These are phyloP conservation scores for Penicillium nucicola DNA, from an alignment of 495 filamentous ascomycete genomes.

Conservation along the genomic window DNA sequence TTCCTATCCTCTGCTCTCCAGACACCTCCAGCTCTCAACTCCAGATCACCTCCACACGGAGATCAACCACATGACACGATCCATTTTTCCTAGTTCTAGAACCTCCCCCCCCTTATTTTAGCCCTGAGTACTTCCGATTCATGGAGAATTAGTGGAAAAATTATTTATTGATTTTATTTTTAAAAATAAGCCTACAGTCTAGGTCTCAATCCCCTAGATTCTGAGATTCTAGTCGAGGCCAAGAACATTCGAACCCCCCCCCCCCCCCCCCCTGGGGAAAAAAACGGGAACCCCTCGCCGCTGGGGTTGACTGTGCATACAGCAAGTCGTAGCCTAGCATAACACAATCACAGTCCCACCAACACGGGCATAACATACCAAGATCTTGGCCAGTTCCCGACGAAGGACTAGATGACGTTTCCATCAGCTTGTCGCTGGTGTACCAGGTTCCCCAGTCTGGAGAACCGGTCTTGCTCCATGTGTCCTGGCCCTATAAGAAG, in stretches of 20 bases:
- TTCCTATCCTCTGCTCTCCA: slow-evolving; percentile 1
- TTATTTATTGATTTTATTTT: slow-evolving; percentile 20
- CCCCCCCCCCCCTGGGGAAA: not conserved
- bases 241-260: slow-evolving; percentile 12
- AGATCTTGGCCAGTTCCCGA: no score
- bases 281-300: slow-evolving; percentile 1
- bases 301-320: no score
- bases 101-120: slow-evolving; percentile 16
- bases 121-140: slow-evolving; percentile 23
- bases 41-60: slow-evolving; percentile 14
- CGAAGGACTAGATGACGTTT: slow-evolving; percentile 1
- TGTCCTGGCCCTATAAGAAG: not conserved
- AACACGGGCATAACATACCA: no score
- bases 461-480: slow-evolving; percentile 4
- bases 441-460: slow-evolving; percentile 1
- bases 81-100: slow-evolving; percentile 39
- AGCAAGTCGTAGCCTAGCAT: no score
- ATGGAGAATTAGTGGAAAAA: slow-evolving; percentile 25
- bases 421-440: not conserved
- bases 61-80: slow-evolving; percentile 43
- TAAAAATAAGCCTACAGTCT: not conserved
- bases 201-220: not conserved
- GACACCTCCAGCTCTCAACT: no score
- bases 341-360: no score
- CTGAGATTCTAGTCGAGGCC: slow-evolving; percentile 6